These are phyloP conservation scores for Amphibolis antarctica DNA, from an alignment of 106 monocot genomes.

Conservation along the genomic window DNA sequence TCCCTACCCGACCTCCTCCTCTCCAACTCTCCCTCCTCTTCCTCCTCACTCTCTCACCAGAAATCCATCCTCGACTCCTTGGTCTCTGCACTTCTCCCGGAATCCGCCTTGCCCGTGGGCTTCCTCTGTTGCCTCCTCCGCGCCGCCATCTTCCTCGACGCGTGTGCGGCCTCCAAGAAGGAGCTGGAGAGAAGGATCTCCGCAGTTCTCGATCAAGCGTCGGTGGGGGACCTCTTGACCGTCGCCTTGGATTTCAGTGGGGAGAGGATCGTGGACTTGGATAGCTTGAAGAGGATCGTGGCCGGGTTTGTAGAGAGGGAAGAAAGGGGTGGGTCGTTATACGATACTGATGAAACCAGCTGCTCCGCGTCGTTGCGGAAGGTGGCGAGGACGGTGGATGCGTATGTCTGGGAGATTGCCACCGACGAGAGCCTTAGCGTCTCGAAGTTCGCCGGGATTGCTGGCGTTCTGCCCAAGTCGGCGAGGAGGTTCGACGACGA, in stretches of 20 bases:
- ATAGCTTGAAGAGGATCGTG: conserved; percentile 43
- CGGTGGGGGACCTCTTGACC: conserved; percentile 40
- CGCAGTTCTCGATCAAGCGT: conserved; percentile 34
- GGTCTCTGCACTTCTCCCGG: conserved; percentile 20
- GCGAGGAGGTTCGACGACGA: conserved; percentile 57
- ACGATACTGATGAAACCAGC: conserved; percentile 12
- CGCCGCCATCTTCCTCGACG: conserved; percentile 31
- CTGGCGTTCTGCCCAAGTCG: conserved; percentile 42
- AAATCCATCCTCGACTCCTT: conserved; percentile 1
- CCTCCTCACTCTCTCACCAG: not conserved
- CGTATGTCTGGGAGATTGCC: conserved; percentile 58
- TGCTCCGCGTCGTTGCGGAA: conserved; percentile 40
- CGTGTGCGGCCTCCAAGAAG: conserved; percentile 18
- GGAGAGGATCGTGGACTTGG: conserved; percentile 40
- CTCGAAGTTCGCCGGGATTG: conserved; percentile 63
- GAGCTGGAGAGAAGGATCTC: conserved; percentile 47
- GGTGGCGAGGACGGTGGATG: conserved; percentile 45
- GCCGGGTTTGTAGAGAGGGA: conserved; percentile 45
- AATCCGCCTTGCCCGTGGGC: conserved; percentile 23
- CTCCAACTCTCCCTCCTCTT: conserved; percentile 15
- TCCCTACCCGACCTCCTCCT: conserved; percentile 31
- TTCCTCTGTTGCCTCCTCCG: conserved; percentile 73
- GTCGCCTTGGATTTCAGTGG: conserved; percentile 45
- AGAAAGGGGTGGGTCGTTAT: conserved; percentile 14
- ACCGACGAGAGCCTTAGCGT: conserved; percentile 47